Conservation (phyloP, 2,329 filamentous ascomycete genomes). For the Hypoxylon sp. region DNA sequence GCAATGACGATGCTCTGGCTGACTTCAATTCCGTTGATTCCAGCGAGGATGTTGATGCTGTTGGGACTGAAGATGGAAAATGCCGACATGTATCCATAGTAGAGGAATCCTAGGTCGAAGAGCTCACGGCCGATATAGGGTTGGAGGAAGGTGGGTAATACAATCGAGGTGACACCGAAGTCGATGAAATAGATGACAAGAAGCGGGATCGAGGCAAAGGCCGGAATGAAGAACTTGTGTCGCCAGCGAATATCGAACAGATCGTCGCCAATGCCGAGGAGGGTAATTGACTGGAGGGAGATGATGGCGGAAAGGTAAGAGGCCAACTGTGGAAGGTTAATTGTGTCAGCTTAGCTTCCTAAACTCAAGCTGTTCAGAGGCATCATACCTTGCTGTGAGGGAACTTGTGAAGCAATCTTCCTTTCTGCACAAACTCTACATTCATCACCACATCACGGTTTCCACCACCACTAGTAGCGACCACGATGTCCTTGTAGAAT, state of each 20-base stretch:
- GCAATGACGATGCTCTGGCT: slow-evolving; percentile 94
- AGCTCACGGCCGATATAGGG: slow-evolving; percentile 84
- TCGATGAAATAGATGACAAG: slow-evolving; percentile 98
- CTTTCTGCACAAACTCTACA: slow-evolving; percentile 80
- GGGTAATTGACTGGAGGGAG: slow-evolving; percentile 89
- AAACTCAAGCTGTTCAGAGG: slow-evolving; percentile 5
- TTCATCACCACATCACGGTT: slow-evolving; percentile 89
- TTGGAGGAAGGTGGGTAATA: slow-evolving; percentile 88
- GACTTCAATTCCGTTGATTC: slow-evolving; percentile 99
- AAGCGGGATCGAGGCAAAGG: slow-evolving; percentile 91
- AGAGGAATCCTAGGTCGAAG: slow-evolving; percentile 84
- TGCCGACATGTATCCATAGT: slow-evolving; percentile 97
- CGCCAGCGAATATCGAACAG: slow-evolving; percentile 98
- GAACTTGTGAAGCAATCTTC: slow-evolving; percentile 89
- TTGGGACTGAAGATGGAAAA: slow-evolving; percentile 98
- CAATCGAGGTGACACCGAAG: slow-evolving; percentile 96
- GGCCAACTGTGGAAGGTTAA: slow-evolving; percentile 74
- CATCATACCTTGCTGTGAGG: slow-evolving; percentile 87
- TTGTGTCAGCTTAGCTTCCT: slow-evolving; percentile 1
- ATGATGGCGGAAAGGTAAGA: slow-evolving; percentile 96
- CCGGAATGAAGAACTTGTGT: slow-evolving; percentile 98
- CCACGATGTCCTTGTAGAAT: slow-evolving; percentile 98
- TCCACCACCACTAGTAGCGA: slow-evolving; percentile 92
- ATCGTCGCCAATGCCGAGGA: slow-evolving; percentile 95
- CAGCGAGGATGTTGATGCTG: slow-evolving; percentile 99